A percentile compares a stretch with the other conserved stretches of the same genome.
Evolutionary conservation across 306 rosid species (phyloP).

Genomic region (Benincasa hispida): DNA sequence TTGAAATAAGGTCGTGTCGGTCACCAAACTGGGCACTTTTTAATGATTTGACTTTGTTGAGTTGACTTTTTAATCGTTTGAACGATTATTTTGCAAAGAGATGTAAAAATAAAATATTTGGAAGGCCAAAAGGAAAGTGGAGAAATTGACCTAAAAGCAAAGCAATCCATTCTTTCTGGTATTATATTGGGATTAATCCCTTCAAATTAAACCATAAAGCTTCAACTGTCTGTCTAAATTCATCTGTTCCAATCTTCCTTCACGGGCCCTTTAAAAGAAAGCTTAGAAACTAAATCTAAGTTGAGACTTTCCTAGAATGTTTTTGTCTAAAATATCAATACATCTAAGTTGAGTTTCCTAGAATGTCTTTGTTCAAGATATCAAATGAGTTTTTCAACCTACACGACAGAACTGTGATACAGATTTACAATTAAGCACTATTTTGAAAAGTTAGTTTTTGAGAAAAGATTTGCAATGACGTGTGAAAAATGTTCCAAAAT

Average conservation of each 20-base stretch:
- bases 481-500: no score
- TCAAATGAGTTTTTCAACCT: no score
- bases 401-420: not conserved
- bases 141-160: not conserved
- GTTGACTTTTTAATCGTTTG: not conserved
- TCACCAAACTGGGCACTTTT: not conserved
- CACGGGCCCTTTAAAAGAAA: not conserved
- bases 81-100: not conserved
- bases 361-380: not conserved
- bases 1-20: not conserved
- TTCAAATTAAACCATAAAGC: not conserved
- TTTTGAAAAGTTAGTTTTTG: no score
- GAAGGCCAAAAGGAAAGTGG: not conserved
- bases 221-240: not conserved
- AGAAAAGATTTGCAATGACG: no score
- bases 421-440: not conserved
- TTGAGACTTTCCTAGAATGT: not conserved
- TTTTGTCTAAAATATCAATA: not conserved
- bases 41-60: not conserved
- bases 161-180: not conserved
- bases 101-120: not conserved
- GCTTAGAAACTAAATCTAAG: not conserved
- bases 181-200: not conserved
- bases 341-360: not conserved
- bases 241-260: not conserved